Percentiles rank a stretch among this genome's conserved stretches.
Conservation (phyloP, 139 green algal genomes). For the Coccomyxa sp. region DNA sequence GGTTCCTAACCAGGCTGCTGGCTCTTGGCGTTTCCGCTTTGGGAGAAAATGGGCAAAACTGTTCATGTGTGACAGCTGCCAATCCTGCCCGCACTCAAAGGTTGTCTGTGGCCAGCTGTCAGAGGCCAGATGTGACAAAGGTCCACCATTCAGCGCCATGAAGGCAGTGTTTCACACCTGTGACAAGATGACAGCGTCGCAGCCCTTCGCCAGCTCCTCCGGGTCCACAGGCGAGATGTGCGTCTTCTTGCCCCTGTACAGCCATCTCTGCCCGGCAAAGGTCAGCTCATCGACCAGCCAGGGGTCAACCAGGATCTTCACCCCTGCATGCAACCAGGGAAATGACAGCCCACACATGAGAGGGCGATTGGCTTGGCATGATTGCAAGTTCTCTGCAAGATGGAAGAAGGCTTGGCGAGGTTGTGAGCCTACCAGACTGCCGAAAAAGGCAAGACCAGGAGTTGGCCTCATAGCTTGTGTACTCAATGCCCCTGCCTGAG, state of each 20-base stretch:
- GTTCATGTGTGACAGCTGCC: not conserved
- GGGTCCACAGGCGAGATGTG: conserved; percentile 23
- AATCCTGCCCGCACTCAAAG: not conserved
- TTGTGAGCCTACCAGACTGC: conserved; percentile 39
- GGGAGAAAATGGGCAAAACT: not conserved
- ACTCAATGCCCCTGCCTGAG: conserved; percentile 20
- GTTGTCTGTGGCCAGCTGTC: not conserved
- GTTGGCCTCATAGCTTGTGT: conserved; percentile 75
- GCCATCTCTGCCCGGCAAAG: conserved; percentile 63
- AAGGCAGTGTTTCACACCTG: conserved; percentile 49
- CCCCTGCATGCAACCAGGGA: conserved; percentile 27
- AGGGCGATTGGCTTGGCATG: not conserved
- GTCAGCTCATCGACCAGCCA: conserved; percentile 76
- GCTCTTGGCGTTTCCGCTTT: not conserved
- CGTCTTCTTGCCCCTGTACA: conserved; percentile 66
- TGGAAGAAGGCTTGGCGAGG: not conserved
- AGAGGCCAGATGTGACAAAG: not conserved
- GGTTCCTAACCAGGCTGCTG: not conserved
- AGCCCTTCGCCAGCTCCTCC: conserved; percentile 42
- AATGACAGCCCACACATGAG: not conserved
- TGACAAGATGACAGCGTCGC: conserved; percentile 68
- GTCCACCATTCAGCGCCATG: not conserved
- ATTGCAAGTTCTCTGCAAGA: not conserved
- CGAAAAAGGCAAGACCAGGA: conserved; percentile 56
- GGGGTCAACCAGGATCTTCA: conserved; percentile 75